Evolutionary conservation across 1,139 yeast species (phyloP), one percentile per base, ranked within the genome.

Genomic region (Taphrina populina): DNA sequence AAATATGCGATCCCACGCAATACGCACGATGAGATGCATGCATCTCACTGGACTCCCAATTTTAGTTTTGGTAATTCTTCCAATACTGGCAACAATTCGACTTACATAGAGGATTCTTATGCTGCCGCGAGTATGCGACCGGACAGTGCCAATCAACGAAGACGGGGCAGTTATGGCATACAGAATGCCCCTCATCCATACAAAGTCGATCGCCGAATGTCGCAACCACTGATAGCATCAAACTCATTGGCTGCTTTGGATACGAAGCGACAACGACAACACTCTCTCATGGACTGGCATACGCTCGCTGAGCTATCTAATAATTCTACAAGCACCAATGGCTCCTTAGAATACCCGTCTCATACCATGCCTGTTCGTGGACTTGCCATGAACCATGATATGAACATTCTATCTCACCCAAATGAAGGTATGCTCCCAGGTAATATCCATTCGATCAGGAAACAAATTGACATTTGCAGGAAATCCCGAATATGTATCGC

Each of bases 21-120:
- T 13, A 11, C 23, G 3, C 32, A 13, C 33, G 17, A 21, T 24
- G 46, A 37, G 24, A 24, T 30, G 35, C 37, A 26, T 10, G 39
- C 46, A 11, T 32, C 54, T 10, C 46, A 39, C 19, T 49, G 54
- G 54, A 49, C 54, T 2, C 54, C 54, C n/a, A 49, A 49, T 17
- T 49, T 49, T 19, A 39, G 46, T 21, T 49, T 49, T 24, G 54
- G 54, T 24, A 35, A 23, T 21, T 34, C 34, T 2, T 13, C 24
- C 26, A 15, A 17, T 17, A 30, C 21, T 11, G 24, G 4, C 10
- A n/a, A 13, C 11, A 26, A 36, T n/a, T 20, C 44, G 4, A 26
- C 33, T 13, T n/a, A 17, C n/a, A 10, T 23, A 4, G 41, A 35
- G 15, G 34, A 15, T 13, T 27, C 34, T 8, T 24, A n/a, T 17